Percentiles rank a stretch among this genome's conserved stretches.
phyloP scores from a whole-genome alignment of 192 early-diverging fungal species.

The Podila verticillata region DNA sequence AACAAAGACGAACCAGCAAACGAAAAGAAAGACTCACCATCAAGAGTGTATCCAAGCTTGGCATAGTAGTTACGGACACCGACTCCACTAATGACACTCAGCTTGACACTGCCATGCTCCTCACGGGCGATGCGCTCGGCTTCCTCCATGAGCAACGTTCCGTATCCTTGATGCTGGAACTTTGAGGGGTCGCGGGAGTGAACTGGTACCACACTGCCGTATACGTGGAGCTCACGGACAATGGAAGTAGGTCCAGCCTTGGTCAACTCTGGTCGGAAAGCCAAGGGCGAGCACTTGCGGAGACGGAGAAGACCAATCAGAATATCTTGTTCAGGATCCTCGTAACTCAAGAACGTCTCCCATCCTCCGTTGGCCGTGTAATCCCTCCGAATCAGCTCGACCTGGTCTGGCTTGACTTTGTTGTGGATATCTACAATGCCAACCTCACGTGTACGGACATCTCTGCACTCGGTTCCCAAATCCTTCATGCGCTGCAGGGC shows the following conservation, averaged over 20 bases:
- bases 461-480: slow-evolving; percentile 94
- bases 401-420: slow-evolving; percentile 93
- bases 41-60: slow-evolving; percentile 95
- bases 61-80: slow-evolving; percentile 98
- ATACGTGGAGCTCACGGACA: slow-evolving; percentile 98
- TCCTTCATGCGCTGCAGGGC: slow-evolving; percentile 97
- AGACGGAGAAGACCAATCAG: slow-evolving; percentile 94
- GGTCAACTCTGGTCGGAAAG: slow-evolving; percentile 94
- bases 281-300: slow-evolving; percentile 88
- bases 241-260: slow-evolving; percentile 83
- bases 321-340: slow-evolving; percentile 97
- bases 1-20: not conserved
- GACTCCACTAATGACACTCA: slow-evolving; percentile 97
- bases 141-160: slow-evolving; percentile 99
- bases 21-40: slow-evolving; percentile 63
- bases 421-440: slow-evolving; percentile 98
- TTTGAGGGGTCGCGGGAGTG: slow-evolving; percentile 96
- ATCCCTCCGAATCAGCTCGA: slow-evolving; percentile 96
- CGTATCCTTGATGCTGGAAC: slow-evolving; percentile 99
- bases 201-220: slow-evolving; percentile 96
- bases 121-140: slow-evolving; percentile 98
- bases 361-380: slow-evolving; percentile 98
- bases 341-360: slow-evolving; percentile 99
- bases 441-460: slow-evolving; percentile 98
- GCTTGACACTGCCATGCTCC: slow-evolving; percentile 94